A percentile compares a stretch with the other conserved stretches of the same genome.
phyloP scores from a whole-genome alignment of 2,329 filamentous ascomycete genomes.

The Xylariomycetidae sp. region DNA sequence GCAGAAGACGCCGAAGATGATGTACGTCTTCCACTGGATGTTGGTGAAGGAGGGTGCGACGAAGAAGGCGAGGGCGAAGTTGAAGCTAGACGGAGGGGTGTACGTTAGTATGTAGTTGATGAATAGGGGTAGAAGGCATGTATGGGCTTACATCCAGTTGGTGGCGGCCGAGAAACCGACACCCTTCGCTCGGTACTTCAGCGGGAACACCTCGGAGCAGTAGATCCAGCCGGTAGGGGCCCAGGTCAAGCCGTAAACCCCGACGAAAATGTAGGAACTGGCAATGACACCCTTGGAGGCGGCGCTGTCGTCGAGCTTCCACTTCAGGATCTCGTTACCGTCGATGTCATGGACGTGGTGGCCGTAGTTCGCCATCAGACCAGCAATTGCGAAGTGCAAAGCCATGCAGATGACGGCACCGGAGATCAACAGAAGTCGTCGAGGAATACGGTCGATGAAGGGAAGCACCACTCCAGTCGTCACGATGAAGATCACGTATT shows the following conservation, averaged over 20 bases:
- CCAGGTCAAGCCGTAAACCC: slow-evolving; percentile 30
- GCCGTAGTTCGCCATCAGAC: slow-evolving; percentile 43
- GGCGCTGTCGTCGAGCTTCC: slow-evolving; percentile 37
- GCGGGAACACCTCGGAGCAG: slow-evolving; percentile 21
- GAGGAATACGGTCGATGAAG: slow-evolving; percentile 43
- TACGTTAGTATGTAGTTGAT: not conserved
- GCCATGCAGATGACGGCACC: slow-evolving; percentile 40
- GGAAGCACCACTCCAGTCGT: slow-evolving; percentile 45
- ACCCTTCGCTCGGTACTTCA: slow-evolving; percentile 16
- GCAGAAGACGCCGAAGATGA: slow-evolving; percentile 37
- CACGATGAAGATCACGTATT: slow-evolving; percentile 50
- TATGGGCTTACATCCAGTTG: slow-evolving; percentile 18
- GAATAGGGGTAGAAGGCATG: too few relatives aligned
- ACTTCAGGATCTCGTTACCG: slow-evolving; percentile 38
- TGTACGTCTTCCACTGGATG: slow-evolving; percentile 25
- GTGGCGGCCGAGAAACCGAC: slow-evolving; percentile 16
- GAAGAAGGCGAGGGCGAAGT: slow-evolving; percentile 14
- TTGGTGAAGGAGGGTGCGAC: slow-evolving; percentile 12
- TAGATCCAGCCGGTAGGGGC: slow-evolving; percentile 16
- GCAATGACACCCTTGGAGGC: slow-evolving; percentile 46
- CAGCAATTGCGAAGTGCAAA: slow-evolving; percentile 42
- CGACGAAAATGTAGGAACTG: slow-evolving; percentile 41
- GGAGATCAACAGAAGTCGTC: slow-evolving; percentile 38
- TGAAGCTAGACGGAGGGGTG: slow-evolving; percentile 14
- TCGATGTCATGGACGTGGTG: slow-evolving; percentile 36